Conservation (phyloP, 306 rosid genomes). For the Macrotyloma uniflorum region DNA sequence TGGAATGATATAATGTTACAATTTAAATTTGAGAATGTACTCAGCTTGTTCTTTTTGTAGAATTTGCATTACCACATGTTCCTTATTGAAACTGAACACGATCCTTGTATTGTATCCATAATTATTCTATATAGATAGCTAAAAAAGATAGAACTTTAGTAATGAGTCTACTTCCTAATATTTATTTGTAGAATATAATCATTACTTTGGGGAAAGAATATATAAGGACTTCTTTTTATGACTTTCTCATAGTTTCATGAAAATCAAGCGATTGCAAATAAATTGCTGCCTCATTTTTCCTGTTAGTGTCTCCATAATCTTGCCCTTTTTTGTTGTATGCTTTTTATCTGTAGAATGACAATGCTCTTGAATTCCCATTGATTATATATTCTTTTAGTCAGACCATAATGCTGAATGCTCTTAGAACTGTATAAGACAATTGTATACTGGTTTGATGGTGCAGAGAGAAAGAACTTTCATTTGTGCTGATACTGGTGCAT, state of each 20-base stretch:
- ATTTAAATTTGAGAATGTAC: slow-evolving; percentile 25
- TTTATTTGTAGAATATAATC: not conserved
- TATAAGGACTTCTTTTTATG: not conserved
- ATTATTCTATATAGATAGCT: slow-evolving; percentile 12
- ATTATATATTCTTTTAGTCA: slow-evolving; percentile 27
- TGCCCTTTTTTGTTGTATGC: not conserved
- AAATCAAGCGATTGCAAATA: slow-evolving; percentile 19
- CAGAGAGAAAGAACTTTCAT: slow-evolving; percentile 82
- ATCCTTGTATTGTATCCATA: slow-evolving; percentile 8
- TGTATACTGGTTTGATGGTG: slow-evolving; percentile 41
- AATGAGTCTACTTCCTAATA: slow-evolving; percentile 19
- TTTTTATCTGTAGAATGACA: slow-evolving; percentile 27
- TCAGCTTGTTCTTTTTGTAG: slow-evolving; percentile 5
- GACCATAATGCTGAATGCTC: slow-evolving; percentile 17
- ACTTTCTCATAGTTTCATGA: slow-evolving; percentile 24
- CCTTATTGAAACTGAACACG: slow-evolving; percentile 29
- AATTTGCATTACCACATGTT: not conserved
- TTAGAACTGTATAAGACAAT: slow-evolving; percentile 3
- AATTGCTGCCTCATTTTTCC: slow-evolving; percentile 24
- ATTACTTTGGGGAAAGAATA: slow-evolving; percentile 17
- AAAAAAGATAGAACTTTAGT: slow-evolving; percentile 3
- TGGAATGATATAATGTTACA: not conserved
- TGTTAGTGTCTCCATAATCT: slow-evolving; percentile 2
- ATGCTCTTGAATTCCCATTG: slow-evolving; percentile 16
- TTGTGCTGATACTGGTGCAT: slow-evolving; percentile 92